Evolutionary conservation across 1,139 yeast genomes (phyloP), one percentile per base, ranked within the genome.

Genomic region (Candida albicans): DNA sequence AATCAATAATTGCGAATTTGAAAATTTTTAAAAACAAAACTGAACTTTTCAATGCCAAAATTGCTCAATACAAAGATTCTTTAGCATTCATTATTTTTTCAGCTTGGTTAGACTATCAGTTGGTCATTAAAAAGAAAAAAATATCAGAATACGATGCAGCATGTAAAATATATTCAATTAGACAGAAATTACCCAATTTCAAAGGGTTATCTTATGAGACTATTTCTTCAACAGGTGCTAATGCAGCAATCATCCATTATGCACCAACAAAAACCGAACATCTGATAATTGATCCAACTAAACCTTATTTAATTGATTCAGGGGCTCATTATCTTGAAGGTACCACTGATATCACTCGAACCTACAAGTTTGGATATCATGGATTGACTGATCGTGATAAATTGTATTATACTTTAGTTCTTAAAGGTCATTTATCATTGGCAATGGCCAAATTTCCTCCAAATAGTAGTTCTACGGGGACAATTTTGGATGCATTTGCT

Each of bases 251-350:
- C 29, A 75, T 78, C 32, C 84, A 79, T 51, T 79, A 79, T 54
- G 75, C 78, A 2, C 84, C 84, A 8, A 68, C 79, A 1, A 62
- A 66, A 32, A 68, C 68, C 1, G 60, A 66, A 12, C 62, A 63
- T 46, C 58, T 72, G 1, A 51, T 64, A 0, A 71, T 79, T 43
- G 77, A 78, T 50, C 71, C 75, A 2, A 52, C 58, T 4, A 57
- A 68, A 14, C 60, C 79, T 1, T 77, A 70, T 47, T 61, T 79
- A 33, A 52, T 76, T 32, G 84, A 79, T 56, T 69, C 82, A 0
- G 84, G 84, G 3, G 75, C 79, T 4, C 84, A 79, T 42, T 79
- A 67, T 53, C 61, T 79, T 39, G 82, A 79, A 55, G 84, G 84
- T 2, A 79, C 84, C 1, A 79, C 84, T 1, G 84, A 79, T 55